phyloP scores from a whole-genome alignment of 1,284 basidiomycete species.

The Ceratobasidium sp. region DNA sequence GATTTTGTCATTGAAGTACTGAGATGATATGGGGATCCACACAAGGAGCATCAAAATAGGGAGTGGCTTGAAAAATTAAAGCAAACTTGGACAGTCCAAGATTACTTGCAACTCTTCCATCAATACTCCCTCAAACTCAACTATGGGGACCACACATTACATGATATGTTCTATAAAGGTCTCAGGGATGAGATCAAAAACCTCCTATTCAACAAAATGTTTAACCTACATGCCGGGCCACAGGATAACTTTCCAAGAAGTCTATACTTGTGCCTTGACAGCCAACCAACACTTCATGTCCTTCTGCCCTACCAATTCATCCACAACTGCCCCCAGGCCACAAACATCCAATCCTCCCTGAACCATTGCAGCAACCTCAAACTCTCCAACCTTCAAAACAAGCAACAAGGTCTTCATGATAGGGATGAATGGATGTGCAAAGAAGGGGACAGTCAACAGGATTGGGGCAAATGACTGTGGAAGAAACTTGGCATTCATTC shows the following conservation, averaged over 20 bases:
- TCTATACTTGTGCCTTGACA: neutral
- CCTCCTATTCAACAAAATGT: neutral
- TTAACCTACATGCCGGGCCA: too few relatives aligned
- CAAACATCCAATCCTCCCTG: too few relatives aligned
- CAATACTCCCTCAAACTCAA: neutral
- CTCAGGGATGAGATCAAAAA: neutral
- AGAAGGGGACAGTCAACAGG: neutral
- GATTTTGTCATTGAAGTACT: too few relatives aligned
- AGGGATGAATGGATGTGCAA: neutral
- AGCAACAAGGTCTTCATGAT: constrained; percentile 2
- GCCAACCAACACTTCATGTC: neutral
- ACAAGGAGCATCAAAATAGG: too few relatives aligned
- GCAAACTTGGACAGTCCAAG: constrained; percentile 4
- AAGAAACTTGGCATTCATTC: neutral
- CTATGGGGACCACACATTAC: neutral
- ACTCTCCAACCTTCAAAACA: too few relatives aligned
- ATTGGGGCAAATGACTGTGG: neutral
- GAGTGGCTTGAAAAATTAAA: neutral
- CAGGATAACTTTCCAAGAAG: neutral
- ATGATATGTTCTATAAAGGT: neutral
- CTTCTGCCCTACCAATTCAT: too few relatives aligned
- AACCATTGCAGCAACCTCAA: too few relatives aligned
- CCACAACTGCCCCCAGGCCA: too few relatives aligned
- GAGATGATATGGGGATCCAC: too few relatives aligned
- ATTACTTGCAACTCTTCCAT: neutral